Evolutionary conservation across 2,329 filamentous ascomycete genomes (phyloP), one percentile per base, ranked within the genome.

Genomic region (Fusarium redolens): DNA sequence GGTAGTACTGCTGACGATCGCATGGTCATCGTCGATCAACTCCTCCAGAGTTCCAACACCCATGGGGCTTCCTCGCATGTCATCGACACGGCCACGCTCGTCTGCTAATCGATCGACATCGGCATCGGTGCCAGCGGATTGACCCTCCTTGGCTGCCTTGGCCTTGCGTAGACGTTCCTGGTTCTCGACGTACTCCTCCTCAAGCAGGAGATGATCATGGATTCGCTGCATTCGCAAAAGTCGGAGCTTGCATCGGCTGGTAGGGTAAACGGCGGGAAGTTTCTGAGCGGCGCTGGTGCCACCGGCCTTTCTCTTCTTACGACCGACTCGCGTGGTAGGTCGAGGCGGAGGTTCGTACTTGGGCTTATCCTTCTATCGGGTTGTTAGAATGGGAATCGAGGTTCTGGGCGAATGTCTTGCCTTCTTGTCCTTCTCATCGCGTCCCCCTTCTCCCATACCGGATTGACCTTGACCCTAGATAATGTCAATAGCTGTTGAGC

Each of bases 181-280:
- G 83, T 99, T 99, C 87, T 98, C 96, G 71, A 99, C 96, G 76
- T 97, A 99, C 84, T 99, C 96, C 82, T 99, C 96, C 83, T 99
- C 96, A 35, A 99, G 90, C 71, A 99, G 87, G 69, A 99, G 88
- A 81, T 99, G 96, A 82, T 99, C 96, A 86, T 99, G 97, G 78
- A 98, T 95, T 80, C 96, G 92, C 86, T 99, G 96, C 96, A 99
- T 98, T 78, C 96, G 94, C 68, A 99, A 90, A 73, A 98, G 94
- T 78, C 96, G 92, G 77, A 99, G 90, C 87, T 99, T 99, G 90
- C 96, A 99, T 87, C 96, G 92, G 77, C 96, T 96, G 56, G 95
- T 98, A 63, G 96, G 96, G 82, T 94, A 98, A 81, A 99, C 92
- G 76, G 94, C 91, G 35, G 96, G 96, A 31, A 99, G 92, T 86